These are phyloP conservation scores for Boletellus emodensis DNA, from an alignment of 768 basidiomycete species.

Conservation along the genomic window DNA sequence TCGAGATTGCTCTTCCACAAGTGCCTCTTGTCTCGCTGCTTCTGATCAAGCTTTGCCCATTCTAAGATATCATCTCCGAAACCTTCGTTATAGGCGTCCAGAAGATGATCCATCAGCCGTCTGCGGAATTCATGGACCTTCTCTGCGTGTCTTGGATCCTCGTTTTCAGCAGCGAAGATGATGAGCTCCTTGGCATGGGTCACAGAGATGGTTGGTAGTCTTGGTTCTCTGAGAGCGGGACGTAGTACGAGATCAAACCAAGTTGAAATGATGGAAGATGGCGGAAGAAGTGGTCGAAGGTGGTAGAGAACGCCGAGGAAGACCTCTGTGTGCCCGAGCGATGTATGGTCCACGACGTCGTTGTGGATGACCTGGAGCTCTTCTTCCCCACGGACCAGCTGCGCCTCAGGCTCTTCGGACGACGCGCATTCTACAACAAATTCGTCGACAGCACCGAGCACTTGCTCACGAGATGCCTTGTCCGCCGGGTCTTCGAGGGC, in stretches of 20 bases:
- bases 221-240: constrained; percentile 72
- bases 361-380: constrained; percentile 62
- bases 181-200: constrained; percentile 72
- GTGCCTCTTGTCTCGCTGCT: constrained; percentile 53
- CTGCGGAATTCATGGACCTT: constrained; percentile 64
- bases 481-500: constrained; percentile 54
- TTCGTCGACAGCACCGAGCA: constrained; percentile 49
- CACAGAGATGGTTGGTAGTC: constrained; percentile 52
- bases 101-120: constrained; percentile 65
- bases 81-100: constrained; percentile 73
- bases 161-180: constrained; percentile 52
- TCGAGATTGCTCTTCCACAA: constrained; percentile 80
- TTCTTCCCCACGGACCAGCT: constrained; percentile 54
- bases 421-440: constrained; percentile 51
- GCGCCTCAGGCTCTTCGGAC: constrained; percentile 41
- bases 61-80: constrained; percentile 73
- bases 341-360: constrained; percentile 61
- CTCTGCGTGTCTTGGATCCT: constrained; percentile 41
- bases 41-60: constrained; percentile 62
- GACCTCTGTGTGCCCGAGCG: constrained; percentile 56
- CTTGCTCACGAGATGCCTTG: constrained; percentile 45
- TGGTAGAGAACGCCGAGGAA: constrained; percentile 65
- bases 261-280: constrained; percentile 63
- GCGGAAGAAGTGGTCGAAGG: constrained; percentile 56
- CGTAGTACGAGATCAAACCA: constrained; percentile 84